Evolutionary conservation across 1,284 basidiomycete genomes (phyloP).

Genomic region (Thelephora terrestris): DNA sequence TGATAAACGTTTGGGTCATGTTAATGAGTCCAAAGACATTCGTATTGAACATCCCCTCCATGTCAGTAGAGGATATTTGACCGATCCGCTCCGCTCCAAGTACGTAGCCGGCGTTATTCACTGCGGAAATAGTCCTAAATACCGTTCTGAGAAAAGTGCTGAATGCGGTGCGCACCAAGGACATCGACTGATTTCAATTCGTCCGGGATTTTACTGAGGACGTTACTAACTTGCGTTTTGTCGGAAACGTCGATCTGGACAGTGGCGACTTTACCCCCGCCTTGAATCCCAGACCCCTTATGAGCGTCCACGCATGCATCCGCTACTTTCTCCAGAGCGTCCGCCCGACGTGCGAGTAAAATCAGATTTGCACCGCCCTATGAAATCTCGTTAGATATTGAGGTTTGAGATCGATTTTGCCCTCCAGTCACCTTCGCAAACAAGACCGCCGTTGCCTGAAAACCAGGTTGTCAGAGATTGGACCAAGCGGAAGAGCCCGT

Average conservation of each 20-base stretch:
- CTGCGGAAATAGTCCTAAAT: constrained; percentile 25
- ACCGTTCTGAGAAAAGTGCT: constrained; percentile 1
- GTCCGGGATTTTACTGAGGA: constrained; percentile 60
- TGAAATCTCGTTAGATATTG: constrained; percentile 2
- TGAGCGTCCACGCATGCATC: constrained; percentile 62
- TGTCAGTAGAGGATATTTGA: constrained; percentile 62
- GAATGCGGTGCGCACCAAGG: constrained; percentile 40
- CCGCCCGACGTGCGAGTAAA: constrained; percentile 58
- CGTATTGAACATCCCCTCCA: constrained; percentile 86
- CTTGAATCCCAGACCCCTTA: constrained; percentile 57
- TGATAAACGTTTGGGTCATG: constrained; percentile 71
- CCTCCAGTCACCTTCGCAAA: constrained; percentile 63
- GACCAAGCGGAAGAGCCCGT: neutral
- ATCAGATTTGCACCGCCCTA: constrained; percentile 76
- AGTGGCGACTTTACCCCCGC: constrained; percentile 60
- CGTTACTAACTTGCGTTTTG: constrained; percentile 49
- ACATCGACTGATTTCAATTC: constrained; percentile 64
- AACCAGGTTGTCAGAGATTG: neutral
- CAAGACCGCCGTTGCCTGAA: constrained; percentile 71
- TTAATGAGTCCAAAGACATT: constrained; percentile 88
- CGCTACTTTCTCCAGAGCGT: constrained; percentile 53
- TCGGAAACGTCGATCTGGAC: constrained; percentile 72
- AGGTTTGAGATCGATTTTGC: neutral
- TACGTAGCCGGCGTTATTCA: constrained; percentile 86
- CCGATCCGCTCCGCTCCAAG: constrained; percentile 78